phyloP scores from a whole-genome alignment of 148 eudicot genomes.

The Dysphania ambrosioides region DNA sequence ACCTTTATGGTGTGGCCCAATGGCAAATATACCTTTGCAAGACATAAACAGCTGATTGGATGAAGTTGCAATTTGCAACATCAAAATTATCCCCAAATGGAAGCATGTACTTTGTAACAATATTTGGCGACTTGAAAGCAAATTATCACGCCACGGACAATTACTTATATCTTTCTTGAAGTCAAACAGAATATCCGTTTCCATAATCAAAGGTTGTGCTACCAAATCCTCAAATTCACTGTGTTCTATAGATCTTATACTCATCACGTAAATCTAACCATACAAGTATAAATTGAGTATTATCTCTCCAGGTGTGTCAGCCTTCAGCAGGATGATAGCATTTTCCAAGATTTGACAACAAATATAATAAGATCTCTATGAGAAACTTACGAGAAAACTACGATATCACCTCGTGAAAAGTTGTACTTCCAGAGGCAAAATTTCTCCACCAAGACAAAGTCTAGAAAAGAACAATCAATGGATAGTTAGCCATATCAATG shows the following conservation, averaged over 20 bases:
- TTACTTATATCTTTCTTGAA: background rate
- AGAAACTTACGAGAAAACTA: slow-evolving; percentile 67
- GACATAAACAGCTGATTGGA: background rate
- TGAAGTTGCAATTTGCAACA: background rate
- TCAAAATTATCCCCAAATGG: background rate
- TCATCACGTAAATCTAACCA: background rate
- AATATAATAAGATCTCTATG: slow-evolving; percentile 3
- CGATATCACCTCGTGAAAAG: slow-evolving; percentile 82
- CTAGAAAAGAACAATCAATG: slow-evolving; percentile 37
- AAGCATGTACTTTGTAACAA: no score
- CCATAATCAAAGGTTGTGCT: background rate
- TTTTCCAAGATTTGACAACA: background rate
- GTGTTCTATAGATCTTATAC: background rate
- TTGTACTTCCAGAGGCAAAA: slow-evolving; percentile 67
- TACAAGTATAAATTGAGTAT: no score
- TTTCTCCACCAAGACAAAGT: slow-evolving; percentile 81
- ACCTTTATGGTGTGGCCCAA: background rate
- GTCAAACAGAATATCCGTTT: background rate
- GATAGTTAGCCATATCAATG: background rate
- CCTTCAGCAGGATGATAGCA: slow-evolving; percentile 7
- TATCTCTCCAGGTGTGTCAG: background rate
- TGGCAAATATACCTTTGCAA: background rate
- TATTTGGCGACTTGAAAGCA: background rate
- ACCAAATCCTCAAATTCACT: background rate
- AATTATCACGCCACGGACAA: background rate